Evolutionary conservation across 2,329 filamentous ascomycete genomes (phyloP).

Genomic region (Monosporascus ibericus): DNA sequence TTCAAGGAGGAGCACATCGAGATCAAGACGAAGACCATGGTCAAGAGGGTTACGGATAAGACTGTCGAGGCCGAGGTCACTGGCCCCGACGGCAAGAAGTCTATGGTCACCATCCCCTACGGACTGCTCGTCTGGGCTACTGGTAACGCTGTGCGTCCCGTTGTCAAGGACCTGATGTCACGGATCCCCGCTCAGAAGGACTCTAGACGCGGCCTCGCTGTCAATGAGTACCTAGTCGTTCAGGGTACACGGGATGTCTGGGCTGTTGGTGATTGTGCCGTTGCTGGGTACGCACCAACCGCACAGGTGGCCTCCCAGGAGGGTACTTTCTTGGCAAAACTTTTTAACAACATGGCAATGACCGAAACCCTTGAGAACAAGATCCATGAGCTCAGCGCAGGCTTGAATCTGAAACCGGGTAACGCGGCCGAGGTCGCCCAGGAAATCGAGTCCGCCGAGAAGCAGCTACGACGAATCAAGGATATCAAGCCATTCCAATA

Average conservation of each 20-base stretch:
- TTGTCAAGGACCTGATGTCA: conserved; percentile 85
- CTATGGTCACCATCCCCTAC: conserved; percentile 77
- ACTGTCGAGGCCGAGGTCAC: conserved; percentile 85
- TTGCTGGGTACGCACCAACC: conserved; percentile 95
- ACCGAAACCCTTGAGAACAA: conserved; percentile 75
- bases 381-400: conserved; percentile 61
- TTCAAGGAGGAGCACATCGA: conserved; percentile 98
- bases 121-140: conserved; percentile 98
- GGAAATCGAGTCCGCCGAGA: conserved; percentile 82
- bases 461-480: conserved; percentile 81
- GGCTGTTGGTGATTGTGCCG: conserved; percentile 95
- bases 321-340: conserved; percentile 84
- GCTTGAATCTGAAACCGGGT: conserved; percentile 54
- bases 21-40: conserved; percentile 97
- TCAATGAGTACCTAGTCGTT: conserved; percentile 98
- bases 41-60: conserved; percentile 93
- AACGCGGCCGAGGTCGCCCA: conserved; percentile 61
- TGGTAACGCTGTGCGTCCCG: conserved; percentile 83
- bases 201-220: conserved; percentile 86
- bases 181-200: conserved; percentile 93
- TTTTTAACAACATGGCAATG: conserved; percentile 99
- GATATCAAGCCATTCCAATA: conserved; percentile 97
- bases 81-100: conserved; percentile 78
- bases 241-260: conserved; percentile 96
- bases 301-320: conserved; percentile 96